Conservation (phyloP, 805 yeast genomes). For the Yarrowia bubula region DNA sequence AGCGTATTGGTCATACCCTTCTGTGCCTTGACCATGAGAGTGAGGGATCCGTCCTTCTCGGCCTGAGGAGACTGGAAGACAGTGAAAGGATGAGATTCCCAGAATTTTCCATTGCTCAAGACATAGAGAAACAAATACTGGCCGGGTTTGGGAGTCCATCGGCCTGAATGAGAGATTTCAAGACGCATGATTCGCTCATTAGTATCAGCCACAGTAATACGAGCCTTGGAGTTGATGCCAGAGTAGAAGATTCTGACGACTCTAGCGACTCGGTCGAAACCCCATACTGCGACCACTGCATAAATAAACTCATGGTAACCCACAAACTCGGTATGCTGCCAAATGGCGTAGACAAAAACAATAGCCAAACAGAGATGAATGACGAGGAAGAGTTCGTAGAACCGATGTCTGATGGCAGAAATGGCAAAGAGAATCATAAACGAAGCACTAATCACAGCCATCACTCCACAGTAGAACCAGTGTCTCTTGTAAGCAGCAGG, state of each 20-base stretch:
- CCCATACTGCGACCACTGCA: slow-evolving; percentile 65
- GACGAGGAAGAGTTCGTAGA: slow-evolving; percentile 62
- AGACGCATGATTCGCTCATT: slow-evolving; percentile 45
- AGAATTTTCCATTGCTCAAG: slow-evolving; percentile 50
- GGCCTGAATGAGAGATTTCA: slow-evolving; percentile 43
- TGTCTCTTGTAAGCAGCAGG: slow-evolving; percentile 18
- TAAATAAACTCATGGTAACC: slow-evolving; percentile 51
- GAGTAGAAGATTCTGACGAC: slow-evolving; percentile 53
- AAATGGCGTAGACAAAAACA: slow-evolving; percentile 52
- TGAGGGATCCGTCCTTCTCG: slow-evolving; percentile 45
- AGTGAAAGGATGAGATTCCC: slow-evolving; percentile 79
- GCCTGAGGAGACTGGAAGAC: slow-evolving; percentile 33
- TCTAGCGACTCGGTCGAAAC: slow-evolving; percentile 60
- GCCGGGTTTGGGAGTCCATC: slow-evolving; percentile 37
- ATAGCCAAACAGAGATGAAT: slow-evolving; percentile 57
- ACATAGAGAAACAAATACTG: slow-evolving; percentile 15
- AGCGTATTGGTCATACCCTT: slow-evolving; percentile 52
- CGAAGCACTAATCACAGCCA: slow-evolving; percentile 45
- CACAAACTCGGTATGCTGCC: slow-evolving; percentile 51
- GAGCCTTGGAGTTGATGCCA: slow-evolving; percentile 45
- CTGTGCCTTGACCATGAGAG: slow-evolving; percentile 51
- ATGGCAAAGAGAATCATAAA: slow-evolving; percentile 50
- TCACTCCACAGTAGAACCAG: slow-evolving; percentile 41
- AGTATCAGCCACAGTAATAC: slow-evolving; percentile 45
- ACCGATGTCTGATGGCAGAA: slow-evolving; percentile 49